A percentile compares a stretch with the other conserved stretches of the same genome.
Conservation (phyloP, 2,329 filamentous ascomycete genomes). For the Calycina herbarum region DNA sequence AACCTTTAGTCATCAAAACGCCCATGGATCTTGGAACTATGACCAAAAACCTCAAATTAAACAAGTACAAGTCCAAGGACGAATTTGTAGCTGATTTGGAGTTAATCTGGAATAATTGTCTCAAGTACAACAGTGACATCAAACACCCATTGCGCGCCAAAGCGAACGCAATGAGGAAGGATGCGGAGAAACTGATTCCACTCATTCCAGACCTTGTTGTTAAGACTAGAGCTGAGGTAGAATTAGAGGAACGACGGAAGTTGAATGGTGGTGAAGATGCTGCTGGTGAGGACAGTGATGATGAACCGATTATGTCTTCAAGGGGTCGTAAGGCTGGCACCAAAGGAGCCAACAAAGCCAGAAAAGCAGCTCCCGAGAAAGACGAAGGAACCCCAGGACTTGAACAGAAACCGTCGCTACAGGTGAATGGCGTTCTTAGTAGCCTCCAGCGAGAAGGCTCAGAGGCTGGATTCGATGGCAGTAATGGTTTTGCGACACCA, state of each 20-base stretch:
- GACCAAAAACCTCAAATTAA: constrained; percentile 91
- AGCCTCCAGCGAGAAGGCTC: constrained; percentile 68
- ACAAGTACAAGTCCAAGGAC: constrained; percentile 82
- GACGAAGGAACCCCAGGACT: constrained; percentile 77
- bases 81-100: constrained; percentile 94
- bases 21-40: constrained; percentile 98
- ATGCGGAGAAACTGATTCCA: constrained; percentile 94
- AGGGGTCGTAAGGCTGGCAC: constrained; percentile 84
- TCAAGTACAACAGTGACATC: constrained; percentile 91
- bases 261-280: constrained; percentile 84
- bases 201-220: constrained; percentile 92
- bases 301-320: constrained; percentile 98
- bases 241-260: constrained; percentile 81
- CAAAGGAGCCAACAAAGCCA: constrained; percentile 63
- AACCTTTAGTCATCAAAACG: constrained; percentile 77
- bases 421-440: constrained; percentile 63
- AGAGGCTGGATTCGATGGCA: constrained; percentile 71
- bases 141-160: constrained; percentile 86
- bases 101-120: constrained; percentile 94
- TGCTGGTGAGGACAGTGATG: constrained; percentile 86
- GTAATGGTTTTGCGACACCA: constrained; percentile 84
- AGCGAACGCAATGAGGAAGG: constrained; percentile 93
- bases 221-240: constrained; percentile 88
- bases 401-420: constrained; percentile 72
- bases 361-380: constrained; percentile 71